phyloP scores from a whole-genome alignment of 2,329 filamentous ascomycete species.

The Microsporum audouinii region DNA sequence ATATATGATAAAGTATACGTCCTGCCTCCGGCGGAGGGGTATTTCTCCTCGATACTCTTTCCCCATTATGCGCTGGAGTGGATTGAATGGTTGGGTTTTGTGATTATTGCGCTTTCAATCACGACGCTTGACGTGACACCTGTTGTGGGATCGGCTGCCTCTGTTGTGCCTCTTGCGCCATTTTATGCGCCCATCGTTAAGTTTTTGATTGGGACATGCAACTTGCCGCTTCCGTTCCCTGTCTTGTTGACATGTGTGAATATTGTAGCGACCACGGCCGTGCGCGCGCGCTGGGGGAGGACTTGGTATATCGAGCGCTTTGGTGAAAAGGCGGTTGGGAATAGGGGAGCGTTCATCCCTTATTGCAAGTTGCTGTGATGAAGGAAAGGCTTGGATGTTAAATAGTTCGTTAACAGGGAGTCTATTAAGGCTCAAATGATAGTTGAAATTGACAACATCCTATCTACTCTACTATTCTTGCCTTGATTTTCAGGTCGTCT shows the following conservation, averaged over 20 bases:
- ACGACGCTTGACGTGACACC: conserved; percentile 7
- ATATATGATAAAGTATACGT: conserved; percentile 69
- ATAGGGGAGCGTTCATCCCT: conserved; percentile 62
- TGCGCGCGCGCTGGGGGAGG: conserved; percentile 67
- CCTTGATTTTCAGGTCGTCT: too few species aligned
- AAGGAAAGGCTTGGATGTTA: neutral
- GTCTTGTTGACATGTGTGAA: conserved; percentile 75
- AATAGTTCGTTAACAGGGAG: neutral
- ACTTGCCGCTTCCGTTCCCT: conserved; percentile 51
- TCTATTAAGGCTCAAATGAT: neutral
- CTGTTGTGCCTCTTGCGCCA: conserved; percentile 24
- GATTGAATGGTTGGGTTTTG: conserved; percentile 90
- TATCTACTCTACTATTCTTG: too few species aligned
- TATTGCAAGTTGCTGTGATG: conserved; percentile 34
- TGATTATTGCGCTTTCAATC: conserved; percentile 43
- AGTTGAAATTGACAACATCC: too few species aligned
- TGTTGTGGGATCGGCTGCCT: neutral
- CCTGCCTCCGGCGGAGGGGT: conserved; percentile 65
- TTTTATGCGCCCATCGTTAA: conserved; percentile 27
- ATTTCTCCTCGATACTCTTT: conserved; percentile 74
- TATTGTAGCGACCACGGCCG: conserved; percentile 80
- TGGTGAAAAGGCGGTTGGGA: conserved; percentile 66
- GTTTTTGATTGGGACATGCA: conserved; percentile 17
- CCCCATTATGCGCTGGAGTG: conserved; percentile 96
- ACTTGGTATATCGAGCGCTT: conserved; percentile 83